Evolutionary conservation across 1,284 basidiomycete genomes (phyloP).

Genomic region (Kalmanozyma brasiliensis): DNA sequence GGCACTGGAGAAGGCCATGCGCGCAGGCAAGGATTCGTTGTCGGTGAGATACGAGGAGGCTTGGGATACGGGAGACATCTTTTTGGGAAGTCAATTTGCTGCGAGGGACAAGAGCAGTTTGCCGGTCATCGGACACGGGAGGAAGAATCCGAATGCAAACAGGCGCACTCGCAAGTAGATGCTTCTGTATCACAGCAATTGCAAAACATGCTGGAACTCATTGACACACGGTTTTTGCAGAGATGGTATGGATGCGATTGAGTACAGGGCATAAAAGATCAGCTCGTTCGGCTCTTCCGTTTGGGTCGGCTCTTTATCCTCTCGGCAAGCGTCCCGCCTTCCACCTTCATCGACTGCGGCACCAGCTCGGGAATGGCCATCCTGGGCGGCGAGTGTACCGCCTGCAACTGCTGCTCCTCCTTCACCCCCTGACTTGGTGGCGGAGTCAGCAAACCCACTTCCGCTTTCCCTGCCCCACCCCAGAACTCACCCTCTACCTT

Average conservation of each 20-base stretch:
- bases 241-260: too few species aligned
- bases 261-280: too few species aligned
- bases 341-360: conserved; percentile 12
- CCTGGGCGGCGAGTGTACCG: conserved; percentile 31
- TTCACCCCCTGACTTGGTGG: conserved; percentile 17
- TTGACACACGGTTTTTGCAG: too few species aligned
- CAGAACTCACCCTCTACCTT: conserved; percentile 22
- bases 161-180: conserved; percentile 40
- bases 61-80: conserved; percentile 62
- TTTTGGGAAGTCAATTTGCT: conserved; percentile 47
- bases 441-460: conserved; percentile 15
- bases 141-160: conserved; percentile 65
- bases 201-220: too few species aligned
- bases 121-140: conserved; percentile 63
- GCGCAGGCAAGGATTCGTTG: conserved; percentile 58
- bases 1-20: conserved; percentile 46
- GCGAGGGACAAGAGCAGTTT: conserved; percentile 40
- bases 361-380: conserved; percentile 23
- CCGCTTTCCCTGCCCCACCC: conserved; percentile 2
- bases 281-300: conserved; percentile 27
- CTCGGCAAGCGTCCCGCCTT: conserved; percentile 25
- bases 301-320: conserved; percentile 38
- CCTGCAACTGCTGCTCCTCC: conserved; percentile 14
- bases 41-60: conserved; percentile 64
- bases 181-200: too few species aligned